Evolutionary conservation across 1,284 basidiomycete genomes (phyloP).

Genomic region (Apiotrichum gamsii): DNA sequence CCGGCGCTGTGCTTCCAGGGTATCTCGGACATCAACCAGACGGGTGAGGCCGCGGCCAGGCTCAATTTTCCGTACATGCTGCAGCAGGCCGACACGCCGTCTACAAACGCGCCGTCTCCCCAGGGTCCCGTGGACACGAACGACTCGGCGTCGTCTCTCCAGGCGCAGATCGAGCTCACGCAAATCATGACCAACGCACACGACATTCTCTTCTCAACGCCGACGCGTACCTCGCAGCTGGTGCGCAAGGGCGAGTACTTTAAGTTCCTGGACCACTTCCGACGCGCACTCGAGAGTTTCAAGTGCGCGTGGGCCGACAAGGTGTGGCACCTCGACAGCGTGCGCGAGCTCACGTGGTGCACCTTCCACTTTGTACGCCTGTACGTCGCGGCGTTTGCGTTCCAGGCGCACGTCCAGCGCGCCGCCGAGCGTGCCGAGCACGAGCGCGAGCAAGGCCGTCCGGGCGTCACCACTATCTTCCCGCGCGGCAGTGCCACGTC

Average conservation of each 20-base stretch:
- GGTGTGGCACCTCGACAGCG: slow-evolving; percentile 31
- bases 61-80: slow-evolving; percentile 46
- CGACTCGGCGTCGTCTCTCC: slow-evolving; percentile 39
- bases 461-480: slow-evolving; percentile 21
- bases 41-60: slow-evolving; percentile 39
- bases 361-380: slow-evolving; percentile 47
- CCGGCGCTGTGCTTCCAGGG: slow-evolving; percentile 47
- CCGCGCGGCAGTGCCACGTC: slow-evolving; percentile 41
- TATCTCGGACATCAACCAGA: slow-evolving; percentile 41
- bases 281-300: slow-evolving; percentile 32
- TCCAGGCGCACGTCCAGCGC: slow-evolving; percentile 49
- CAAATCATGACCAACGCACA: slow-evolving; percentile 50
- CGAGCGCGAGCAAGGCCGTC: slow-evolving; percentile 14
- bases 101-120: neutral
- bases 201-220: slow-evolving; percentile 48
- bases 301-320: slow-evolving; percentile 36
- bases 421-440: slow-evolving; percentile 37
- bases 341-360: slow-evolving; percentile 39
- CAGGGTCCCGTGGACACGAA: slow-evolving; percentile 8
- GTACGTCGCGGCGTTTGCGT: slow-evolving; percentile 48
- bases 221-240: slow-evolving; percentile 41
- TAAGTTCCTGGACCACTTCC: slow-evolving; percentile 45
- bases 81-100: slow-evolving; percentile 10
- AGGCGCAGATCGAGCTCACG: slow-evolving; percentile 44
- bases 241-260: slow-evolving; percentile 48